A percentile compares a stretch with the other conserved stretches of the same genome.
These are phyloP conservation scores for Zygosaccharomyces sapae DNA, from an alignment of 1,139 yeast genomes.

Conservation along the genomic window DNA sequence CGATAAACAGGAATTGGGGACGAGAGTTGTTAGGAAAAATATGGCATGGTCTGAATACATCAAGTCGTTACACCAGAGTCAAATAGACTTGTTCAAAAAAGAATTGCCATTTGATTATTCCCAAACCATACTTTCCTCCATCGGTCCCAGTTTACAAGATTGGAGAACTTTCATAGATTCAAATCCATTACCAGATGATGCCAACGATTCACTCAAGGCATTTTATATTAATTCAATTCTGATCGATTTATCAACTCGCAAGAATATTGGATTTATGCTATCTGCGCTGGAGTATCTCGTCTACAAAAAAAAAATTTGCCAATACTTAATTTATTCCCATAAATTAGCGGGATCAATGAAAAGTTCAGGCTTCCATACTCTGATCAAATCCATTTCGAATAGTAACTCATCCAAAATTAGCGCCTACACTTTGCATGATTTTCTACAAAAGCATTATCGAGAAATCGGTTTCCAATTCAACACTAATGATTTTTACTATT, in stretches of 20 bases:
- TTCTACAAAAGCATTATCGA: slow-evolving; percentile 2
- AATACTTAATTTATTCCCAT: slow-evolving; percentile 12
- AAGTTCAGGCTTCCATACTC: slow-evolving; percentile 15
- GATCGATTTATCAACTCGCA: slow-evolving; percentile 11
- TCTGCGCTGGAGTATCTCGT: slow-evolving; percentile 14
- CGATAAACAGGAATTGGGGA: background rate
- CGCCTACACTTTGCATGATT: slow-evolving; percentile 14
- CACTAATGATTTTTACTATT: slow-evolving; percentile 16
- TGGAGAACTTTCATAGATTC: slow-evolving; percentile 12
- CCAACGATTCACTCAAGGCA: slow-evolving; percentile 16
- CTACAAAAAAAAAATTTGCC: slow-evolving; percentile 8
- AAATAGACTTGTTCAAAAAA: slow-evolving; percentile 14
- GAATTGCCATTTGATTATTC: slow-evolving; percentile 14
- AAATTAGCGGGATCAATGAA: slow-evolving; percentile 6
- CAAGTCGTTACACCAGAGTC: slow-evolving; percentile 6
- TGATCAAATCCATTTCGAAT: slow-evolving; percentile 14
- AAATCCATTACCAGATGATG: slow-evolving; percentile 7
- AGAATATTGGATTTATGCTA: slow-evolving; percentile 16
- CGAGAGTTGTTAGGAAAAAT: slow-evolving; percentile 13
- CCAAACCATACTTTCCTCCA: slow-evolving; percentile 14
- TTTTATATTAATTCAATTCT: slow-evolving; percentile 14
- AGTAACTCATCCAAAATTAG: slow-evolving; percentile 14
- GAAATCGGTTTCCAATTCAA: slow-evolving; percentile 12
- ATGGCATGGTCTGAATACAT: slow-evolving; percentile 14
- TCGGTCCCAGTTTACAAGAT: slow-evolving; percentile 9